phyloP scores from a whole-genome alignment of 345 rosid species.

The Reutealis trisperma region DNA sequence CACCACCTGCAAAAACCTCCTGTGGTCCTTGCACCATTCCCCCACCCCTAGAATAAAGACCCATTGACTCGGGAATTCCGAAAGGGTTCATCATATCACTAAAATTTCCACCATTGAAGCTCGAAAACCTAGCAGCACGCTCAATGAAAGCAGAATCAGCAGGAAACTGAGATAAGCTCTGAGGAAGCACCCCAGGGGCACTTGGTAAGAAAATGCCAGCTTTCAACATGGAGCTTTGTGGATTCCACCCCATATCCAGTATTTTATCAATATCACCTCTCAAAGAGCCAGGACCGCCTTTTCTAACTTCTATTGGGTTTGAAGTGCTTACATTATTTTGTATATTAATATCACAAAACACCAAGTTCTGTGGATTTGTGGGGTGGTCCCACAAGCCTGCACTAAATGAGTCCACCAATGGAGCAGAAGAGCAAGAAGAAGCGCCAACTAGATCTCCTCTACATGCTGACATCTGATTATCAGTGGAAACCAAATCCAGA shows the following conservation, averaged over 20 bases:
- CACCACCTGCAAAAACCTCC: conserved; percentile 38
- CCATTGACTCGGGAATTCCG: conserved; percentile 57
- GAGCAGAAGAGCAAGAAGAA: conserved; percentile 66
- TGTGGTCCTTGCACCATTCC: conserved; percentile 57
- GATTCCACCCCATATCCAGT: conserved; percentile 73
- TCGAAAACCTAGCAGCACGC: conserved; percentile 93
- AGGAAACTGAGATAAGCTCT: conserved; percentile 79
- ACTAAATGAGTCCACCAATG: conserved; percentile 65
- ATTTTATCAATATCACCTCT: conserved; percentile 55
- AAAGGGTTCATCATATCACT: conserved; percentile 67
- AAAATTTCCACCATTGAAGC: conserved; percentile 73
- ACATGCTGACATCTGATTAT: conserved; percentile 45
- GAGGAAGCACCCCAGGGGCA: conserved; percentile 53
- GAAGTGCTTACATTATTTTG: conserved; percentile 45
- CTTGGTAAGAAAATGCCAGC: conserved; percentile 60
- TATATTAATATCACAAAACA: conserved; percentile 55
- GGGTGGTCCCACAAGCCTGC: conserved; percentile 71
- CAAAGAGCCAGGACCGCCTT: conserved; percentile 47
- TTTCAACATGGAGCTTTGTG: conserved; percentile 58
- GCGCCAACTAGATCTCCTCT: conserved; percentile 44
- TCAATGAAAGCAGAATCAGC: conserved; percentile 89
- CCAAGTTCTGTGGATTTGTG: conserved; percentile 54
- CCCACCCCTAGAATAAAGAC: conserved; percentile 50
- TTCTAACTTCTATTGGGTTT: conserved; percentile 39
- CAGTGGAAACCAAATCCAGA: conserved; percentile 50